Base-by-base conservation (phyloP, 352 stramenopile species). In the Phytophthora brassicae region DNA sequence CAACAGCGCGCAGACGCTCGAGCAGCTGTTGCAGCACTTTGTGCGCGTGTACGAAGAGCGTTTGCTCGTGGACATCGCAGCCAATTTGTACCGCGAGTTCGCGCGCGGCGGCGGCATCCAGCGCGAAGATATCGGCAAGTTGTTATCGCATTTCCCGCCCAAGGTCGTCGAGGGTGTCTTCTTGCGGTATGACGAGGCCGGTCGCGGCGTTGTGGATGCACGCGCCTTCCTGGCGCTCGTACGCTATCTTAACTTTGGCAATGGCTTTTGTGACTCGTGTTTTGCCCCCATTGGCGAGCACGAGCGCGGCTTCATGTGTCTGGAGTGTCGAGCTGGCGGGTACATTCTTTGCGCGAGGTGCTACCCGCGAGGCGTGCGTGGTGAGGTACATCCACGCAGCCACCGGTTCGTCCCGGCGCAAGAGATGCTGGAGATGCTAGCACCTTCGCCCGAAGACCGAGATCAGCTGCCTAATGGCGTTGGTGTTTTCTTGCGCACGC, bases 181-280 rank as follows among this genome's bases (percentile, higher is more conserved):
- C 48, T 52, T 48, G 4, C 60, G 65, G 36, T 77, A 74, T 46
- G 68, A 79, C 59, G 54, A 69, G n/a, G 60, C 64, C 11, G 31
- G 48, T 2, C 56, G 64, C 33, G 72, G 72, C 22, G 62, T 71
- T 13, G 64, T 80, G 24, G 72, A 75, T 35, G 68, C 72, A 0
- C 53, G 61, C 4, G 64, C 64, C 29, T 80, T 80, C 58, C 53
- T 70, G 49, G 57, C 68, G 28, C 60, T 80, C 17, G 68, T 80
- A 28, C 68, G 68, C 5, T 80, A 80, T 51, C 57, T 80, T 13
- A 77, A 80, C 55, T 80, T 80, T 19, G 65, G 68, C 35, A 72
- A 68, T 24, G 65, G 72, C 64, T 80, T 77, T 58, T 80, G 72
- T 23, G 72, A 80, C 65, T 51, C 60, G 43, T 80, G 72, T 56